A percentile compares a stretch with the other conserved stretches of the same genome.
Evolutionary conservation across 108 stramenopile species (phyloP).

Genomic region (Conticribra guillardii): DNA sequence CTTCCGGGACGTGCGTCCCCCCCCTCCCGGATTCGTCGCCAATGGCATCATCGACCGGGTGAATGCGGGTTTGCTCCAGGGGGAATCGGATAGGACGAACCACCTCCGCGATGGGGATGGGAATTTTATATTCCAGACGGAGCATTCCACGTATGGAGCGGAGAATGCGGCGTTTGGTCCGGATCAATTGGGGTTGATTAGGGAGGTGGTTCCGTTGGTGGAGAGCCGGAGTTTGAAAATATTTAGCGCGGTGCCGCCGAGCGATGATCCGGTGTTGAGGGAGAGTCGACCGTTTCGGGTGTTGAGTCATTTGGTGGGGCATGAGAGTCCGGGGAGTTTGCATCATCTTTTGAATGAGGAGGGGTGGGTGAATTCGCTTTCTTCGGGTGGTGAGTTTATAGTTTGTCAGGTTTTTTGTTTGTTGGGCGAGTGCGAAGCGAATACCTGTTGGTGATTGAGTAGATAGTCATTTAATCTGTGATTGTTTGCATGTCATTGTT

Average conservation of each 20-base stretch:
- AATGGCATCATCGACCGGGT: constrained; percentile 55
- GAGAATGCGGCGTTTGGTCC: constrained; percentile 74
- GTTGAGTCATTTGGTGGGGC: constrained; percentile 93
- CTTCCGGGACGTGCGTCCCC: constrained; percentile 70
- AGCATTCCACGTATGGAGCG: constrained; percentile 70
- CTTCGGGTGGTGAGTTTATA: constrained; percentile 75
- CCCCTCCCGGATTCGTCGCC: constrained; percentile 43
- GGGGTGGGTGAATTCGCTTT: constrained; percentile 77
- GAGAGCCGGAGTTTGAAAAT: constrained; percentile 86
- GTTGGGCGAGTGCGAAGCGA: no score
- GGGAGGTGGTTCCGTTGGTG: constrained; percentile 86
- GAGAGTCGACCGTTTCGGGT: constrained; percentile 81
- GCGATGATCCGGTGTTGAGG: constrained; percentile 72
- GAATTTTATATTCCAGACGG: constrained; percentile 62
- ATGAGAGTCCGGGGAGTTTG: constrained; percentile 94
- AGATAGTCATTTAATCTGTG: no score
- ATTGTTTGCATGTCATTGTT: no score
- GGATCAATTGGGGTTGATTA: constrained; percentile 68
- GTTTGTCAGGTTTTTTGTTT: not conserved
- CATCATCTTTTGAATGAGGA: constrained; percentile 77
- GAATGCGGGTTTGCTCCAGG: constrained; percentile 41
- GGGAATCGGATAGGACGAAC: constrained; percentile 13
- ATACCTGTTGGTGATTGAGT: no score
- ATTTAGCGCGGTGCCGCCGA: constrained; percentile 88
- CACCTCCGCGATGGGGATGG: constrained; percentile 32